Conservation (phyloP, 208 protist species). For the Leptomonas pyrrhocoris region DNA sequence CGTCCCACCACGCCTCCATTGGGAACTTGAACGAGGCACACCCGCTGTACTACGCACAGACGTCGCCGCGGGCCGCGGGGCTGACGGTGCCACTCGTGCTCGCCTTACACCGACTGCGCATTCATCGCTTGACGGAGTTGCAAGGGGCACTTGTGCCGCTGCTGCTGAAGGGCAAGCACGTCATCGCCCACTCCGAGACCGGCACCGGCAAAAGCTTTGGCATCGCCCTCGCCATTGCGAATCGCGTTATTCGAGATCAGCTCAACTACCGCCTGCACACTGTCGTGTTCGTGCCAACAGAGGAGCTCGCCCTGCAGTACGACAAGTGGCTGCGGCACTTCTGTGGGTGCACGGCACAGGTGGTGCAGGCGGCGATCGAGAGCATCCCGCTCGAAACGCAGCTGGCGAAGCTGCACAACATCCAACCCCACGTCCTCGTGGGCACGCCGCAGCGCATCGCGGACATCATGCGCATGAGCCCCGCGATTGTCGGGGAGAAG, state of each 20-base stretch:
- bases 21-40: constrained; percentile 80
- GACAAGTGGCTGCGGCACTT: constrained; percentile 90
- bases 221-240: constrained; percentile 84
- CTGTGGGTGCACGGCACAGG: constrained; percentile 74
- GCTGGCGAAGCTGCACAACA: constrained; percentile 85
- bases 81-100: constrained; percentile 75
- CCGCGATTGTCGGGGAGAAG: constrained; percentile 80
- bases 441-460: constrained; percentile 85
- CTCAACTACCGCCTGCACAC: constrained; percentile 91
- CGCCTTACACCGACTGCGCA: constrained; percentile 70
- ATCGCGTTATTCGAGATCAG: constrained; percentile 81
- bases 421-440: constrained; percentile 89
- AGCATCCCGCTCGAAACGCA: constrained; percentile 80
- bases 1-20: constrained; percentile 60
- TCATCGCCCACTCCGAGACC: constrained; percentile 90
- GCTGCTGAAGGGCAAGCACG: constrained; percentile 86
- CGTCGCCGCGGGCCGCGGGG: constrained; percentile 65
- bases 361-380: constrained; percentile 80
- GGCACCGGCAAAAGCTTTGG: constrained; percentile 91
- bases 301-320: constrained; percentile 89
- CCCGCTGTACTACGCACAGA: constrained; percentile 86
- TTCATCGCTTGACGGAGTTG: constrained; percentile 79
- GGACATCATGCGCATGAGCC: constrained; percentile 66
- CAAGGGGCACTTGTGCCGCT: constrained; percentile 89
- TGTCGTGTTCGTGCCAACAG: constrained; percentile 82